phyloP scores from a whole-genome alignment of 1,284 basidiomycete genomes.

The Leccinum griseonigrum region DNA sequence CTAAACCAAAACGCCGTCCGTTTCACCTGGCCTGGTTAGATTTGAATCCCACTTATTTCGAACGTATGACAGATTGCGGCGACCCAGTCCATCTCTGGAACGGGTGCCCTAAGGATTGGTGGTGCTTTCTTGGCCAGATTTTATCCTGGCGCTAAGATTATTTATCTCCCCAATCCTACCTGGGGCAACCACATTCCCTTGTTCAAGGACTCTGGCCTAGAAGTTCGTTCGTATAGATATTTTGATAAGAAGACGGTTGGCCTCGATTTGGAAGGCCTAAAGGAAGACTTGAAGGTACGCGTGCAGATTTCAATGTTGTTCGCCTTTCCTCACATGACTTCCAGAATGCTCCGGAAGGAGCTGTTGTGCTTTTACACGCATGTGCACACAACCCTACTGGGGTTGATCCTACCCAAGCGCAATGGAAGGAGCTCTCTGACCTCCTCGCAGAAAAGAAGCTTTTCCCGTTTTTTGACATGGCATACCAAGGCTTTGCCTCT shows the following conservation, averaged over 20 bases:
- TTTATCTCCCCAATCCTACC: slow-evolving; percentile 93
- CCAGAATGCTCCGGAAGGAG: slow-evolving; percentile 73
- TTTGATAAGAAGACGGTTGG: slow-evolving; percentile 95
- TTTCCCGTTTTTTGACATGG: slow-evolving; percentile 97
- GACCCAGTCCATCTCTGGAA: slow-evolving; percentile 97
- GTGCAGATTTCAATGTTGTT: slow-evolving; percentile 19
- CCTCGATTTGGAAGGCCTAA: slow-evolving; percentile 91
- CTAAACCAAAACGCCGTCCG: slow-evolving; percentile 75
- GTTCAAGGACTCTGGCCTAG: slow-evolving; percentile 90
- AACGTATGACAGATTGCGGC: slow-evolving; percentile 70
- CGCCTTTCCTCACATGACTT: slow-evolving; percentile 3
- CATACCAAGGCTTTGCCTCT: slow-evolving; percentile 95
- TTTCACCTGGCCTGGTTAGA: slow-evolving; percentile 19
- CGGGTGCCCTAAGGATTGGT: slow-evolving; percentile 95
- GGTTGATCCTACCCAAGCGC: slow-evolving; percentile 90
- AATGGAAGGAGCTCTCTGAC: slow-evolving; percentile 93
- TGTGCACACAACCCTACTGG: slow-evolving; percentile 99
- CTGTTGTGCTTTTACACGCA: slow-evolving; percentile 86
- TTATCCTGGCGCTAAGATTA: slow-evolving; percentile 85
- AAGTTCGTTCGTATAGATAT: slow-evolving; percentile 92
- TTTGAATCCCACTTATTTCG: background rate
- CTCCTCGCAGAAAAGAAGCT: slow-evolving; percentile 84
- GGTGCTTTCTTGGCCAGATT: slow-evolving; percentile 91
- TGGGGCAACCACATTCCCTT: slow-evolving; percentile 97
- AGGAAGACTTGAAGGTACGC: slow-evolving; percentile 77